Evolutionary conservation across 768 basidiomycete genomes (phyloP), one percentile per base, ranked within the genome.

Genomic region (Panaeolus cyanescens): DNA sequence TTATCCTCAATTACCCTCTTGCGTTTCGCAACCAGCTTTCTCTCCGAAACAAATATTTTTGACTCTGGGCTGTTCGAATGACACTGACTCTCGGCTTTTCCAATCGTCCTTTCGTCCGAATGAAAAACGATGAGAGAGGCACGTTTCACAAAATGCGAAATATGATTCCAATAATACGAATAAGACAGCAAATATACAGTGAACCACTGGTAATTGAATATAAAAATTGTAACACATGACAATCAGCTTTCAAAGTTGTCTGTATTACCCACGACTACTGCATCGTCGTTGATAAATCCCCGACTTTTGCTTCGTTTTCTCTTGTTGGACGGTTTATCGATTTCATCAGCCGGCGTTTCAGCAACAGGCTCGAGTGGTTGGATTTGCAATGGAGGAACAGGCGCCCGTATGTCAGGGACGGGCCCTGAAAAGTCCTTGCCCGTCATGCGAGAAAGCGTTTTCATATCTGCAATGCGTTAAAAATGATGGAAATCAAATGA

Each of bases 401-500:
- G 79, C 4, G 70, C 72, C 22, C 76, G 75, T 32, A 93, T 92
- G 61, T 87, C 84, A 0, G 92, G 92, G 17, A 85, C 83, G 25
- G 92, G 92, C 0, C 92, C 92, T 42, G 90, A 88, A 68, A 93
- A 93, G 69, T 93, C 90, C 64, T 89, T 92, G 34, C 92, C 92
- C 10, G 92, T 93, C 87, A 93, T 87, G 13, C 88, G 85, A 45
- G 88, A 85, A 12, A 93, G 73, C 0, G 85, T 89, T 63, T 80
- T 80, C 66, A 93, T 90, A 69, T 93, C 92, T 93, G 28, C 22
- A 17, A n/a, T n/a, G 12, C 25, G 13, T 3, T 4, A 50, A 25
- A 30, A 39, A 55, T 7, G 28, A 39, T 60, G 6, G 3, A 8
- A 13, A 2, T 60, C 39, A 32, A 9, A 31, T n/a, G 9, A 77